Conservation (phyloP, 257 asterid species). For the Thymus quinquecostatus region DNA sequence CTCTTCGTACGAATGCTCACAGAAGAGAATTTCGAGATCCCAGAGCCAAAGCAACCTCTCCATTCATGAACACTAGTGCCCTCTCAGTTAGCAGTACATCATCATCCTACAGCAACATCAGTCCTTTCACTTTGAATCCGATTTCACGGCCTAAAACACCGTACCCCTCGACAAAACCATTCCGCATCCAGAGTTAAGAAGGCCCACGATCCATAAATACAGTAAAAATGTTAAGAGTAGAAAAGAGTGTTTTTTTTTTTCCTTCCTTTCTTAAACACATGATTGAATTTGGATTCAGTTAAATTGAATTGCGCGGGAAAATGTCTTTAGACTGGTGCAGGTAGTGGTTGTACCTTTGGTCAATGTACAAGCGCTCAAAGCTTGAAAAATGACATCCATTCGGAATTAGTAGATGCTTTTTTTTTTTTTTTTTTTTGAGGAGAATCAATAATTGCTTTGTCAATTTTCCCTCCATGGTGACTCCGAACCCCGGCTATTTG, state of each 20-base stretch:
- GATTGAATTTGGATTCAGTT: slow-evolving; percentile 16
- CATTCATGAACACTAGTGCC: slow-evolving; percentile 58
- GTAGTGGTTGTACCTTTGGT: neutral
- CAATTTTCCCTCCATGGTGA: too few species aligned
- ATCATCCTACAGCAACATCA: slow-evolving; percentile 55
- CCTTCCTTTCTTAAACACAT: too few species aligned
- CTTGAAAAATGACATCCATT: neutral
- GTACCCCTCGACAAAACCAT: slow-evolving; percentile 55
- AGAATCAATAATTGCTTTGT: too few species aligned
- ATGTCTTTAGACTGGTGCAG: neutral
- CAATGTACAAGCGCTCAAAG: neutral
- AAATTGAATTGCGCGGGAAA: slow-evolving; percentile 14
- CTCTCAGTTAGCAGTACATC: slow-evolving; percentile 47
- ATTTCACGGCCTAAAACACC: slow-evolving; percentile 42
- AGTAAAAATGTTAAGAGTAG: slow-evolving; percentile 15
- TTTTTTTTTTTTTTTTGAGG: too few species aligned
- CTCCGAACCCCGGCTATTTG: too few species aligned
- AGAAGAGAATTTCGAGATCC: slow-evolving; percentile 50
- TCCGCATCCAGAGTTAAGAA: slow-evolving; percentile 60
- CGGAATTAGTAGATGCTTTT: slow-evolving; percentile 30
- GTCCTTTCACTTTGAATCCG: slow-evolving; percentile 45
- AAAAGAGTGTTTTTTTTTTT: neutral
- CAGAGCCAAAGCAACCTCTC: slow-evolving; percentile 82
- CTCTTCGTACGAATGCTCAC: slow-evolving; percentile 68
- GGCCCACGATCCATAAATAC: slow-evolving; percentile 35